Percentiles rank a stretch among this genome's conserved stretches.
Conservation (phyloP, 257 asterid genomes). For the Paraleonurus japonicus region DNA sequence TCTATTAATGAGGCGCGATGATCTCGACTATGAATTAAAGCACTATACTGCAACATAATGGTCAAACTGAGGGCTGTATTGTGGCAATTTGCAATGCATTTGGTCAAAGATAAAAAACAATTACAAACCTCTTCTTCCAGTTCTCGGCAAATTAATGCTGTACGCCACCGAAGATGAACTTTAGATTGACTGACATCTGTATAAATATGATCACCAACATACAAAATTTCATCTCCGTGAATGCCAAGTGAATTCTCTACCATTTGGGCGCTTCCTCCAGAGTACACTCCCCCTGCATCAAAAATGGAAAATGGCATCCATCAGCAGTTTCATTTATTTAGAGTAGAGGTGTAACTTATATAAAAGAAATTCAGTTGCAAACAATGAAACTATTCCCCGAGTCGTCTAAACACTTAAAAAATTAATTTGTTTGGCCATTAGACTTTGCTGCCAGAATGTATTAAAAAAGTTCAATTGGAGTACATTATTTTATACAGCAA, state of each 20-base stretch:
- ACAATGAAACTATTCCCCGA: no score
- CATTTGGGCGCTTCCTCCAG: constrained; percentile 97
- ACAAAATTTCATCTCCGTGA: constrained; percentile 88
- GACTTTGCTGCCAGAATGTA: constrained; percentile 1
- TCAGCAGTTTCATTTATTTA: not conserved
- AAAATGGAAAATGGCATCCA: not conserved
- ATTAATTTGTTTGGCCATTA: no score
- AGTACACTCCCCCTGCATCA: constrained; percentile 69
- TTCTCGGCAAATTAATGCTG: constrained; percentile 90
- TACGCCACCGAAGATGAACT: constrained; percentile 92
- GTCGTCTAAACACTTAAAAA: no score
- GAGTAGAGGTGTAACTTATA: no score
- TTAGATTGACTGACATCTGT: constrained; percentile 93
- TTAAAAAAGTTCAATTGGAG: constrained; percentile 3
- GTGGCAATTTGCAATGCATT: constrained; percentile 1
- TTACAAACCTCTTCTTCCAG: constrained; percentile 77
- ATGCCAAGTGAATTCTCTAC: constrained; percentile 76
- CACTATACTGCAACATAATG: constrained; percentile 65
- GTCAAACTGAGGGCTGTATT: constrained; percentile 9
- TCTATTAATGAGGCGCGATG: constrained; percentile 70
- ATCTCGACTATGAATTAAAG: constrained; percentile 60
- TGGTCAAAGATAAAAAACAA: constrained; percentile 15
- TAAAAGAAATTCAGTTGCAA: no score
- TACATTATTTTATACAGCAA: not conserved
- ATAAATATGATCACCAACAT: constrained; percentile 91